Evolutionary conservation across 2,329 filamentous ascomycete genomes (phyloP).

Genomic region (Xylariomycetidae sp.): DNA sequence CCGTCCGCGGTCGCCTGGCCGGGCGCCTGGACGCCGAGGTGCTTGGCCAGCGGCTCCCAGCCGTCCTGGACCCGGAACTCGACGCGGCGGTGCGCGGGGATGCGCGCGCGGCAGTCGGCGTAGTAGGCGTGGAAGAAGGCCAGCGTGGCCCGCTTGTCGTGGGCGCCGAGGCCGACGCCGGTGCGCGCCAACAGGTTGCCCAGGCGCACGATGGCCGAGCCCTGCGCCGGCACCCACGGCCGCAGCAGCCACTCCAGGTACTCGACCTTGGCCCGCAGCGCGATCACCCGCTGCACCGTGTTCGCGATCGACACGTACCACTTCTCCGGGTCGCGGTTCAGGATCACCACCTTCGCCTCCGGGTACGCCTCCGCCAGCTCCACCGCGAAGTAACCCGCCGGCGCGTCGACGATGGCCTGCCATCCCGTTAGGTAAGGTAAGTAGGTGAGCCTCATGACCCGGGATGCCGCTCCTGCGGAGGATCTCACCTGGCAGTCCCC

Average conservation of each 20-base stretch:
- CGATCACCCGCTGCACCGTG: slow-evolving; percentile 10
- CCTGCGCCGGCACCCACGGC: slow-evolving; percentile 6
- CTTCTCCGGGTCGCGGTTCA: slow-evolving; percentile 12
- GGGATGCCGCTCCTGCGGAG: no score
- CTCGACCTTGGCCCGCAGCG: slow-evolving; percentile 6
- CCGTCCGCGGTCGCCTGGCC: slow-evolving; percentile 3
- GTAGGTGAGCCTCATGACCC: no score
- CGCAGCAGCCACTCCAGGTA: slow-evolving; percentile 6
- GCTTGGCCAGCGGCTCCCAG: slow-evolving; percentile 9
- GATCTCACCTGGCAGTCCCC: slow-evolving; percentile 8
- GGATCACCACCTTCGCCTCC: slow-evolving; percentile 12
- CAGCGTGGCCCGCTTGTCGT: slow-evolving; percentile 8
- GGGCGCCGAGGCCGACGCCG: slow-evolving; percentile 9
- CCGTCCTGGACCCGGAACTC: slow-evolving; percentile 12
- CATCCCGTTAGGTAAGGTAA: no score
- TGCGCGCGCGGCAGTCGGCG: slow-evolving; percentile 8
- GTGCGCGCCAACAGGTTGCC: slow-evolving; percentile 12
- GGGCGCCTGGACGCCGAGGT: slow-evolving; percentile 7
- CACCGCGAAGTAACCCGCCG: slow-evolving; percentile 11
- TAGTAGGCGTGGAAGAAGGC: slow-evolving; percentile 11
- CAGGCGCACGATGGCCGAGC: slow-evolving; percentile 9
- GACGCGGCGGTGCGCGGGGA: slow-evolving; percentile 6
- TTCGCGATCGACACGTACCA: slow-evolving; percentile 12
- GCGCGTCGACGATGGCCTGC: slow-evolving; percentile 10
- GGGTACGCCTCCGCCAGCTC: slow-evolving; percentile 14